Evolutionary conservation across 352 stramenopile species (phyloP), one percentile per base, ranked within the genome.

Genomic region (Hyaloperonospora arabidopsidis): DNA sequence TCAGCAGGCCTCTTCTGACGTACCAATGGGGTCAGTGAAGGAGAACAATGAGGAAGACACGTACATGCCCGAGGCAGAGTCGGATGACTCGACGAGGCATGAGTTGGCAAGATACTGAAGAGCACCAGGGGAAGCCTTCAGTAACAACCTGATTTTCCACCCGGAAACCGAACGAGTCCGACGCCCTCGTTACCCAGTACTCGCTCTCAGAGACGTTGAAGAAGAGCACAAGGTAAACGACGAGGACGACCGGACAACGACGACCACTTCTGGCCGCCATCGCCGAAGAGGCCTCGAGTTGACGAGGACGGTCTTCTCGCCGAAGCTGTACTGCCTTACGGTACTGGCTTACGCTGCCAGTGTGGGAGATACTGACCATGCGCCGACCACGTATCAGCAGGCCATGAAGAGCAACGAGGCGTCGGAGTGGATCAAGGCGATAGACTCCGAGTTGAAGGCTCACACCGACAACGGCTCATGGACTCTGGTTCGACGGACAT

Each of bases 401-500:
- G 32, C 7, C 32, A 38, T 38, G 32, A 38, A 38, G 7, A 13
- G 32, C 32, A 38, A 38, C 7, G 7, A 38, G 7, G 32, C 32
- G 7, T 38, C 32, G 32, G 32, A 38, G 13, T 18, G 45, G 53
- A 0, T 38, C 7, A 5, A 34, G 10, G 38, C 29, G 7, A 52
- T 58, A 19, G 46, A 45, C 6, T 14, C 29, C 0, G 51, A 58
- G 32, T 15, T 58, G 2, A 38, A 32, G 22, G 17, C 29, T 0
- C 43, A 58, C 43, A 6, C 28, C 0, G 29, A 46, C 4, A 52
- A 51, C 21, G 41, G 32, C 2, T 47, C 41, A 13, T 59, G 22
- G 52, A 49, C 22, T 1, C 3, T 59, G 7, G 44, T 53, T n/a
- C 45, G 1, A 2, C 17, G 34, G 29, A 44, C 17, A 5, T 50